Evolutionary conservation across 1,284 basidiomycete species (phyloP), one percentile per base, ranked within the genome.

Genomic region (Cryptococcus sp.): DNA sequence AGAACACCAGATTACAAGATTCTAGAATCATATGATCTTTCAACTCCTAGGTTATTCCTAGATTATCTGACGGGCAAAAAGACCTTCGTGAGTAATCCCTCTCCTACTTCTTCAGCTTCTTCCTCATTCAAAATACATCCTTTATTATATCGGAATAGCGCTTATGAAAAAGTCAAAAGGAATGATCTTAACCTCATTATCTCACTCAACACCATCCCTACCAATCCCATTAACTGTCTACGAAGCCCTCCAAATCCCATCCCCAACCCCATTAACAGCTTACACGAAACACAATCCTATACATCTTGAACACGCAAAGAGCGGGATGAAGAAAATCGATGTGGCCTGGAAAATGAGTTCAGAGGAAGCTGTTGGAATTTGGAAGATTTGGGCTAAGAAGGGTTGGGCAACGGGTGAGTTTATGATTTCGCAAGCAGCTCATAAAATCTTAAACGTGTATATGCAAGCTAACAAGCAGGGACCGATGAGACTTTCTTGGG

Each of bases 1-100:
- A 82, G 85, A 39, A 85, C 91, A 53, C 87, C 89, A 1, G 84
- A 87, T 49, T 92, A 85, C 72, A 76, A 79, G 10, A 64, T 76
- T 5, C 82, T 97, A 51, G 83, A 87, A 60, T 76, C 88, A 0
- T 91, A 87, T 67, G 86, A 94, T 66, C 79, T 98, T 3, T 86
- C 87, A 9, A 75, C 90, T 19, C 89, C 92, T 0, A 81, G 90
- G 9, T 67, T 89, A 22, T 74, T 90, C 31, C 78, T 94, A 43
- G 87, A 91, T 54, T 90, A 82, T 57, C 81, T 87, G 0, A 81
- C 83, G 11, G 89, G 88, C 31, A 77, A 79, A 57, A 81, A 82
- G 47, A 62, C 75, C 16, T 85, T 93, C 53, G 87, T 88, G 59
- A 52, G 85, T 78, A 16, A 16, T n/a, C 18, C 31, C 21, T 21